These are phyloP conservation scores for Bromus sterilis DNA, from an alignment of 176 grass and related monocot genomes.

Conservation along the genomic window DNA sequence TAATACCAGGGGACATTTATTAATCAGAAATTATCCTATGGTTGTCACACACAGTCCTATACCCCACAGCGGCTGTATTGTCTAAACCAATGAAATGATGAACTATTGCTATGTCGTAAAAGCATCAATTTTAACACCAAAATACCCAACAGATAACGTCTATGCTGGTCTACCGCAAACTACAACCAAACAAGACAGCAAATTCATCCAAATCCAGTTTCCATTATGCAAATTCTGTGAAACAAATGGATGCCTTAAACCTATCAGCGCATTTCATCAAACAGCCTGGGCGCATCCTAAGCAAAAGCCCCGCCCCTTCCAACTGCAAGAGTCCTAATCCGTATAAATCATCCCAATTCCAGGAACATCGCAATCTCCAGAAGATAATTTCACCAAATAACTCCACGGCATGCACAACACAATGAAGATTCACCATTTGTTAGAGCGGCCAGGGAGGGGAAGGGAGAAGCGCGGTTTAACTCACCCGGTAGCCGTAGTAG, in stretches of 20 bases:
- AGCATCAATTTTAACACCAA: background rate
- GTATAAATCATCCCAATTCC: background rate
- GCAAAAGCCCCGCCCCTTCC: background rate
- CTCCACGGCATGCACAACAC: background rate
- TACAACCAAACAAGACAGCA: background rate
- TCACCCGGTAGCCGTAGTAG: slow-evolving; percentile 94
- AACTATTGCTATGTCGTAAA: background rate
- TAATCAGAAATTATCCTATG: background rate
- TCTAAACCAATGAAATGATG: background rate
- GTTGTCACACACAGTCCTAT: background rate
- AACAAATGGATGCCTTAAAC: background rate
- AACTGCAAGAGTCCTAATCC: background rate
- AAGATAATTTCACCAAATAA: background rate
- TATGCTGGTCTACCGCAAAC: background rate
- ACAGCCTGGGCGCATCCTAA: background rate
- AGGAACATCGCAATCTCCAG: background rate
- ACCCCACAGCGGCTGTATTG: background rate
- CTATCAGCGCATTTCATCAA: background rate
- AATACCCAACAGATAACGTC: background rate
- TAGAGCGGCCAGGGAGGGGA: background rate
- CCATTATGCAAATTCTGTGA: background rate
- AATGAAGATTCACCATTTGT: background rate
- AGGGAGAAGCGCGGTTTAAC: background rate
- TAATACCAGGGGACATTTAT: background rate
- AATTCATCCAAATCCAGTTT: background rate